Conservation (phyloP, 2,329 filamentous ascomycete genomes). For the Paradendryphiella salina region DNA sequence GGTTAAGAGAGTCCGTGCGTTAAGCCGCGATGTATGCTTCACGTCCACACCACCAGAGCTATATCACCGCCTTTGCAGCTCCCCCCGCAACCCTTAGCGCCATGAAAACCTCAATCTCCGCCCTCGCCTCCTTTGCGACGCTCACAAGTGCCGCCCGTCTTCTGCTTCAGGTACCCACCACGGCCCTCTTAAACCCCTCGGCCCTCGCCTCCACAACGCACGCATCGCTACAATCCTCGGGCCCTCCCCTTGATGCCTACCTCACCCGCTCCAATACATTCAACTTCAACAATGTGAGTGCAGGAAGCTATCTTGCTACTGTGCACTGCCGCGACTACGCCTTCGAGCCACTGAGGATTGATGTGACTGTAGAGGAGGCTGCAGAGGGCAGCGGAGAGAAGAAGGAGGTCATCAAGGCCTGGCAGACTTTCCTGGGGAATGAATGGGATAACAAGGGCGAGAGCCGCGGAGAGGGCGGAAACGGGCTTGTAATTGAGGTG, state of each 20-base stretch:
- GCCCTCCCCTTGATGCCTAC: conserved; percentile 59
- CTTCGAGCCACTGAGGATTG: conserved; percentile 80
- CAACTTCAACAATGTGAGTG: conserved; percentile 71
- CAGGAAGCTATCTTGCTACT: conserved; percentile 79
- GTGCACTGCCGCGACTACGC: conserved; percentile 73
- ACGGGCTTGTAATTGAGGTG: conserved; percentile 61
- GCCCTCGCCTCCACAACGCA: conserved; percentile 61
- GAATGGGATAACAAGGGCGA: conserved; percentile 88
- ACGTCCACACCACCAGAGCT: background rate
- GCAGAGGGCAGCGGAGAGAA: conserved; percentile 37
- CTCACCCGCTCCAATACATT: conserved; percentile 72
- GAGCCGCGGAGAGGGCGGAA: conserved; percentile 51
- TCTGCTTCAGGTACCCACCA: conserved; percentile 57
- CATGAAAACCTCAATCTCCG: conserved; percentile 44
- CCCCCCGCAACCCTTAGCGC: background rate
- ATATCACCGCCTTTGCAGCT: background rate
- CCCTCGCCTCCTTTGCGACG: conserved; percentile 49
- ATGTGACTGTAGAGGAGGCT: conserved; percentile 56
- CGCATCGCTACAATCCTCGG: conserved; percentile 65
- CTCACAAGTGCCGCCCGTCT: conserved; percentile 50
- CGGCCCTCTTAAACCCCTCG: conserved; percentile 51
- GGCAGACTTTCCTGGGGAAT: conserved; percentile 86
- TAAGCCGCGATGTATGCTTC: background rate
- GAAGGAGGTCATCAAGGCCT: conserved; percentile 61
- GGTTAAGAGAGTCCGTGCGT: background rate